Conservation (phyloP, 768 basidiomycete genomes). For the Termitomyces sp. region DNA sequence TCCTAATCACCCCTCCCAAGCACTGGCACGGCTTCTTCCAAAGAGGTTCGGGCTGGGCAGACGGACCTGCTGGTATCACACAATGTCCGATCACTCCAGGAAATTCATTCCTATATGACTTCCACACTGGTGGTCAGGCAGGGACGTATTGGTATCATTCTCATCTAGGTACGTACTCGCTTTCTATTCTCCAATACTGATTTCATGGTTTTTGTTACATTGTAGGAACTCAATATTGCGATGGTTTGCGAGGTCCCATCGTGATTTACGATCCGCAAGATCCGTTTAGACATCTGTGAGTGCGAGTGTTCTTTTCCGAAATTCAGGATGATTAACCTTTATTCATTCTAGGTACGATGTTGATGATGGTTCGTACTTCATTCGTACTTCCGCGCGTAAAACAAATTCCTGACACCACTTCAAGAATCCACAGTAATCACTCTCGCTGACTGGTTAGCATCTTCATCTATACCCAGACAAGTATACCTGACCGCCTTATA, state of each 20-base stretch:
- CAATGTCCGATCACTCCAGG: conserved; percentile 2
- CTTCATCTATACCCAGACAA: too few species aligned
- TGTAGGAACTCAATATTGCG: conserved; percentile 5
- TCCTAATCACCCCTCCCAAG: not conserved
- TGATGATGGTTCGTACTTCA: not conserved
- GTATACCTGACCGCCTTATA: not conserved
- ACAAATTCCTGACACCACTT: not conserved
- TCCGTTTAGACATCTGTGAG: not conserved
- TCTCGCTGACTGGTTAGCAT: not conserved
- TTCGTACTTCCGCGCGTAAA: not conserved
- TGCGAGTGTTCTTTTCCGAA: not conserved
- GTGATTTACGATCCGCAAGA: conserved; percentile 3
- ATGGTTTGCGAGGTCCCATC: conserved; percentile 1
- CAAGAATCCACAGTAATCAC: not conserved
- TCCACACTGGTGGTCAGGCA: not conserved
- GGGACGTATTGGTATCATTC: conserved; percentile 7
- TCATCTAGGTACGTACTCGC: not conserved
- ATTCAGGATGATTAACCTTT: not conserved
- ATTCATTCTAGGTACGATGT: not conserved
- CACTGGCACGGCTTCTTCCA: conserved; percentile 5
- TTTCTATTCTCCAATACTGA: too few species aligned
- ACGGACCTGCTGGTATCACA: not conserved
- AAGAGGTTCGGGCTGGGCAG: not conserved
- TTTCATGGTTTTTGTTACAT: too few species aligned
- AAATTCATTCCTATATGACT: not conserved